A percentile compares a stretch with the other conserved stretches of the same genome.
Conservation (phyloP, 1,284 basidiomycete species). For the Coniophora puteana region DNA sequence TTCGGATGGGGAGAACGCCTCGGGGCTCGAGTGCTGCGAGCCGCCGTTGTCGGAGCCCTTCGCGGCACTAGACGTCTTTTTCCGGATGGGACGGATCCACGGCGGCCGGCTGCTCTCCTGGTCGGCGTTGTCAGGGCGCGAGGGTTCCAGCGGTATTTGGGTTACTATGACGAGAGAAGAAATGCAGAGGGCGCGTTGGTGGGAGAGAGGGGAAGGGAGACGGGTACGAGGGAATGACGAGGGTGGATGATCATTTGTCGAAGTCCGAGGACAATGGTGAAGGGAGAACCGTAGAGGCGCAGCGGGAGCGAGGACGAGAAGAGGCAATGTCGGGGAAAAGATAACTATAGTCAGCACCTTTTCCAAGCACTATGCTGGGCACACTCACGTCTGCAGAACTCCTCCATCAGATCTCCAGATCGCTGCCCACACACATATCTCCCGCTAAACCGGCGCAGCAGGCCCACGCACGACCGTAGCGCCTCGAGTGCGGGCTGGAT, state of each 20-base stretch:
- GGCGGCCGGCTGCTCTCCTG: conserved; percentile 59
- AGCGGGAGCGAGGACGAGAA: not conserved
- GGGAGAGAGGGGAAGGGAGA: not conserved
- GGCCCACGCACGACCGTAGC: conserved; percentile 78
- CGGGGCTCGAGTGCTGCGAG: conserved; percentile 58
- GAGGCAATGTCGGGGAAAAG: conserved; percentile 8
- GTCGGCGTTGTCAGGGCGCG: conserved; percentile 49
- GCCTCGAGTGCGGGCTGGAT: conserved; percentile 81
- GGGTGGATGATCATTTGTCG: too few species aligned
- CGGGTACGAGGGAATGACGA: too few species aligned
- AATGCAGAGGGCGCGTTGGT: conserved; percentile 8
- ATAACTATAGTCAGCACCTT: too few species aligned
- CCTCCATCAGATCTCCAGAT: conserved; percentile 87
- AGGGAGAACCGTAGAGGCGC: conserved; percentile 6
- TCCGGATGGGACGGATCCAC: conserved; percentile 84
- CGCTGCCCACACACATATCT: conserved; percentile 83
- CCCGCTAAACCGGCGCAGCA: conserved; percentile 76
- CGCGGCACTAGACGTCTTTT: conserved; percentile 53
- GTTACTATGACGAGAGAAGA: conserved; percentile 54
- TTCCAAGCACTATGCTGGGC: not conserved
- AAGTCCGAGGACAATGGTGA: too few species aligned
- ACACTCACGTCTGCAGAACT: conserved; percentile 84
- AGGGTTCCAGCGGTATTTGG: conserved; percentile 76
- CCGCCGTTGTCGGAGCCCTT: conserved; percentile 44
- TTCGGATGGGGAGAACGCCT: conserved; percentile 59